Conservation (phyloP, 2,329 filamentous ascomycete species). For the Monosporascus sp. region DNA sequence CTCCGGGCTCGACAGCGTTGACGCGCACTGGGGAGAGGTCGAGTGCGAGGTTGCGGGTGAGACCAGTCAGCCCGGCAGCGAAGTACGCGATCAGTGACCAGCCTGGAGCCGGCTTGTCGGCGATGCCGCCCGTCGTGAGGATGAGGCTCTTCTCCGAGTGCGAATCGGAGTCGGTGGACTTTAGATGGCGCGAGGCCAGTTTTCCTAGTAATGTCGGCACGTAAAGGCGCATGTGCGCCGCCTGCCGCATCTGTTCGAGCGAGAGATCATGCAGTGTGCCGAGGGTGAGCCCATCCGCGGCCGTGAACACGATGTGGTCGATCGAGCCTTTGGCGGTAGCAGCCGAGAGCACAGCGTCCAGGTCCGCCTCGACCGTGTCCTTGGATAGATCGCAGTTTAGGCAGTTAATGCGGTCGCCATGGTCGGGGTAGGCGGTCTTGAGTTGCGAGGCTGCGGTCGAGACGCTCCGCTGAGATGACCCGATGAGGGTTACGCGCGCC, state of each 20-base stretch:
- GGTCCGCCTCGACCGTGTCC: slow-evolving; percentile 16
- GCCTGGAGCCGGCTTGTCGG: slow-evolving; percentile 11
- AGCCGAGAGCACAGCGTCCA: slow-evolving; percentile 16
- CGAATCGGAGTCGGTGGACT: not conserved
- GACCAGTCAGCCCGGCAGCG: slow-evolving; percentile 16
- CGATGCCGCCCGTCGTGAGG: slow-evolving; percentile 21
- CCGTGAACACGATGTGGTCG: slow-evolving; percentile 25
- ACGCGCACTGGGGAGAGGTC: slow-evolving; percentile 23
- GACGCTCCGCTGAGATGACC: slow-evolving; percentile 16
- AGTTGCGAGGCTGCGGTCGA: slow-evolving; percentile 15
- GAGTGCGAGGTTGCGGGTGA: slow-evolving; percentile 24
- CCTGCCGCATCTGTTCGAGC: slow-evolving; percentile 17
- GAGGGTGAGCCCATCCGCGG: slow-evolving; percentile 22
- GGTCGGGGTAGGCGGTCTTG: slow-evolving; percentile 11
- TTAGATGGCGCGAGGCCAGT: slow-evolving; percentile 22
- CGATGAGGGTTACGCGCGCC: slow-evolving; percentile 19
- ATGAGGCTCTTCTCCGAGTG: slow-evolving; percentile 14
- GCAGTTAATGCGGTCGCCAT: slow-evolving; percentile 7
- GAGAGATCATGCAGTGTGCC: slow-evolving; percentile 17
- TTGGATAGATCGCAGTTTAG: slow-evolving; percentile 18
- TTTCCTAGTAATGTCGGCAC: slow-evolving; percentile 32
- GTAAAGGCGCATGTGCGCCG: slow-evolving; percentile 25
- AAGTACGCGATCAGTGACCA: slow-evolving; percentile 20
- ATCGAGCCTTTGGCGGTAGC: slow-evolving; percentile 10
- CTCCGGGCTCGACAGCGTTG: slow-evolving; percentile 24